Base-by-base conservation (phyloP, 1,284 basidiomycete genomes). In the Testicularia cyperi region DNA sequence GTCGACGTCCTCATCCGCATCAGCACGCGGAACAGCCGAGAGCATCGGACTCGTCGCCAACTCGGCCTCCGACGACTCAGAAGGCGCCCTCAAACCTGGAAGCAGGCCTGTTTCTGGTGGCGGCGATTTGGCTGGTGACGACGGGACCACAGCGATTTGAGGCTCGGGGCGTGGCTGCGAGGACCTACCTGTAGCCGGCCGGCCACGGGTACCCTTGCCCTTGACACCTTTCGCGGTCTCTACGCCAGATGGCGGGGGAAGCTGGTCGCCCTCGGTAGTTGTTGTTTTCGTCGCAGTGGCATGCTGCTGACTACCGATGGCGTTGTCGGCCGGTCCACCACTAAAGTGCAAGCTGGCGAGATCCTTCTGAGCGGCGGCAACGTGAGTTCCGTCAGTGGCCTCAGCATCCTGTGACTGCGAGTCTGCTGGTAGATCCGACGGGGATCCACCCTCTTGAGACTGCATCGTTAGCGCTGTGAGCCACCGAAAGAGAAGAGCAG, bases 21-120 rank as follows among this genome's bases (percentile, higher is more conserved):
- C 34, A n/a, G 22, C 44, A 18, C 48, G 53, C 15, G 58, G 53
- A 4, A 41, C 45, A 10, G 54, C 60, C 12, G 36, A 48, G 9
- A 63, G 39, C 49, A 63, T 40, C 12, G 60, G 60, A 18, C 60
- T 63, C 8, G 60, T 63, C 6, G 60, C 60, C 6, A 63, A 43
- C 29, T 57, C 60, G 7, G 48, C 54, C 33, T 63, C 54, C 4
- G 54, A 63, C 2, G 54, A 46, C 16, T 49, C 49, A 4, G 60
- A 57, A 4, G 48, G 48, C 6, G 45, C 48, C 12, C 54, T 26
- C 1, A 63, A 35, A 13, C 44, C 38, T 10, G 9, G 8, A 8
- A 8, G 25, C 25, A 10, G n/a, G 29, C 29, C 19, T 21, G n/a
- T 37, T 19, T 6, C 4, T 16, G 24, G 35, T 21, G 18, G 23